Percentiles rank a stretch among this genome's conserved stretches.
phyloP scores from a whole-genome alignment of 1,284 basidiomycete genomes.

The Cerioporus squamosus region DNA sequence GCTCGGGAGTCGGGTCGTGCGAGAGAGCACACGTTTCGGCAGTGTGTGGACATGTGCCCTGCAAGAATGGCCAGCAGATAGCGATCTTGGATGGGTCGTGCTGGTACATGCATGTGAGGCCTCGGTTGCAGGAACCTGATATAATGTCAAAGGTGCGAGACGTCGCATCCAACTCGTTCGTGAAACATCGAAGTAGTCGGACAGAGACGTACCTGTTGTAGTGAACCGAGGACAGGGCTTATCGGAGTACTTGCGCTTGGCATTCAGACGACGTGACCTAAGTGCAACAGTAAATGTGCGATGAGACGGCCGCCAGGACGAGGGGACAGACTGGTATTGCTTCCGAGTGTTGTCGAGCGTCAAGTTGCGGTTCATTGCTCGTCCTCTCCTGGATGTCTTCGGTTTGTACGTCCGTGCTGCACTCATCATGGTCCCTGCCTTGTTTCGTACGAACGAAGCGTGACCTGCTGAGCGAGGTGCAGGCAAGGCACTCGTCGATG shows the following conservation, averaged over 20 bases:
- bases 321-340: conserved; percentile 62
- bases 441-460: conserved; percentile 43
- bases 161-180: conserved; percentile 9
- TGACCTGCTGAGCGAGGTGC: conserved; percentile 30
- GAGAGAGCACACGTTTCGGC: conserved; percentile 84
- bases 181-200: conserved; percentile 4
- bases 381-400: conserved; percentile 50
- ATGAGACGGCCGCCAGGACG: background rate
- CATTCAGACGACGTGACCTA: conserved; percentile 51
- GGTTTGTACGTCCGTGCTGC: conserved; percentile 61
- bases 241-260: conserved; percentile 66
- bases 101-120: conserved; percentile 87
- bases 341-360: conserved; percentile 68
- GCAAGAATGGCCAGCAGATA: conserved; percentile 89
- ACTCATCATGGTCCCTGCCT: conserved; percentile 55
- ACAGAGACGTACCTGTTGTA: conserved; percentile 79
- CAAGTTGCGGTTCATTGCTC: conserved; percentile 63
- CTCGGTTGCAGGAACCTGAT: conserved; percentile 86
- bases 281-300: conserved; percentile 17
- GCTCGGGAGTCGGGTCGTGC: conserved; percentile 87
- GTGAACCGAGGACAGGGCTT: conserved; percentile 93
- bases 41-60: conserved; percentile 78
- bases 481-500: conserved; percentile 17
- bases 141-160: background rate
- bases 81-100: conserved; percentile 91